Evolutionary conservation across 1,139 yeast genomes (phyloP).

Genomic region (Wickerhamomyces sp.): DNA sequence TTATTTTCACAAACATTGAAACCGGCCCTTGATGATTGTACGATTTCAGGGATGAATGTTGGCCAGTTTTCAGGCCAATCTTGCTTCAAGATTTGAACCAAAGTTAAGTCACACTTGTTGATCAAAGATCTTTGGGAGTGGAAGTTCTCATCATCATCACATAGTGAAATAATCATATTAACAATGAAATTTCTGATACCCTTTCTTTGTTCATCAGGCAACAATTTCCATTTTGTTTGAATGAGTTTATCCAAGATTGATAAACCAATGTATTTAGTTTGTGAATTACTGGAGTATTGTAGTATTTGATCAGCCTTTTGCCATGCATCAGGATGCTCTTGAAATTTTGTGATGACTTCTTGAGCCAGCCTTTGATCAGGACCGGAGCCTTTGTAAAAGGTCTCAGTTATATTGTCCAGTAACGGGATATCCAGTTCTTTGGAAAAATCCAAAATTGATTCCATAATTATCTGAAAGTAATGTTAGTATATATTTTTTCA

Average conservation of each 20-base stretch:
- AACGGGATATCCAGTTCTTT: slow-evolving; percentile 75
- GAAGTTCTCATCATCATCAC: slow-evolving; percentile 80
- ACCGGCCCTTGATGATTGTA: slow-evolving; percentile 76
- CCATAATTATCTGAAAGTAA: slow-evolving; percentile 47
- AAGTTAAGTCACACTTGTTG: slow-evolving; percentile 88
- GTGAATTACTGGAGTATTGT: slow-evolving; percentile 73
- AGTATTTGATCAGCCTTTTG: slow-evolving; percentile 86
- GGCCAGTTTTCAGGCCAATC: slow-evolving; percentile 99
- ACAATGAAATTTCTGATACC: slow-evolving; percentile 93
- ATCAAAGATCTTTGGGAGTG: slow-evolving; percentile 75
- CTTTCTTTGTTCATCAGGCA: slow-evolving; percentile 78
- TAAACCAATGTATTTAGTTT: slow-evolving; percentile 87
- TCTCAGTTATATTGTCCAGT: slow-evolving; percentile 80
- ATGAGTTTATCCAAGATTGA: slow-evolving; percentile 87
- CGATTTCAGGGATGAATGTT: slow-evolving; percentile 89
- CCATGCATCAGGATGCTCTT: slow-evolving; percentile 96
- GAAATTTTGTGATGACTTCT: slow-evolving; percentile 76
- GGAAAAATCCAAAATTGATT: slow-evolving; percentile 80
- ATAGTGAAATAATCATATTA: slow-evolving; percentile 87
- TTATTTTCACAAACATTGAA: slow-evolving; percentile 95
- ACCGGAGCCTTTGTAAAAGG: slow-evolving; percentile 85
- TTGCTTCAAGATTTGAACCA: slow-evolving; percentile 91
- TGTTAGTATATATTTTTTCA: not conserved
- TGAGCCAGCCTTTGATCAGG: slow-evolving; percentile 82
- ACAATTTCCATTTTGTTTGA: slow-evolving; percentile 88